Percentiles rank a stretch among this genome's conserved stretches.
Evolutionary conservation across 495 filamentous ascomycete species (phyloP).

Genomic region (Daldinia grandis): DNA sequence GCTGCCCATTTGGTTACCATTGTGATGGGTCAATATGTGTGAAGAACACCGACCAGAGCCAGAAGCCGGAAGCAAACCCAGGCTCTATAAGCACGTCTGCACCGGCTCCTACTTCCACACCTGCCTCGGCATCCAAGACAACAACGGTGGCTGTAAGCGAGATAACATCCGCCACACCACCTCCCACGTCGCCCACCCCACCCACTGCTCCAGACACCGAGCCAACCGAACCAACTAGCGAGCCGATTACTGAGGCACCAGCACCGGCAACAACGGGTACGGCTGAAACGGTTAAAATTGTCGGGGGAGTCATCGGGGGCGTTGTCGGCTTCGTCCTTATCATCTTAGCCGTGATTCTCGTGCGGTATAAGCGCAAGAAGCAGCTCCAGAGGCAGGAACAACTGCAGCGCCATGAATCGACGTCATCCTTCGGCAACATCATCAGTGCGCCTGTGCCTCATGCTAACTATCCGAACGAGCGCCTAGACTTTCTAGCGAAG

Average conservation of each 20-base stretch:
- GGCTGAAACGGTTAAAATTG: constrained; percentile 42
- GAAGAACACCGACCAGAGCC: constrained; percentile 51
- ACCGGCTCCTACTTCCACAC: constrained; percentile 9
- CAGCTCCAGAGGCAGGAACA: constrained; percentile 33
- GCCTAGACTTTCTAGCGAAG: constrained; percentile 51
- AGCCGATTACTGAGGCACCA: constrained; percentile 23
- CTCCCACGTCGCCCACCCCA: constrained; percentile 7
- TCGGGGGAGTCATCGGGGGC: constrained; percentile 44
- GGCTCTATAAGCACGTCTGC: constrained; percentile 46
- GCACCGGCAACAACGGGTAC: constrained; percentile 19
- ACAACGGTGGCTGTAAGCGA: constrained; percentile 30
- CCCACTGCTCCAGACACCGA: neutral
- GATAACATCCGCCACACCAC: neutral
- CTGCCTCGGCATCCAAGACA: neutral
- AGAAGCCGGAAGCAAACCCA: constrained; percentile 47
- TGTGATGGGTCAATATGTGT: constrained; percentile 63
- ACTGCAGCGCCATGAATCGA: constrained; percentile 45
- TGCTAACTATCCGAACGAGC: constrained; percentile 43
- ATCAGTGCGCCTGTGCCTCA: constrained; percentile 55
- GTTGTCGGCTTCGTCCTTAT: constrained; percentile 40
- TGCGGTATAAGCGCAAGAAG: constrained; percentile 41
- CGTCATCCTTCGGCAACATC: constrained; percentile 57
- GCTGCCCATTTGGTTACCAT: constrained; percentile 80
- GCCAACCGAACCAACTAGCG: constrained; percentile 3
- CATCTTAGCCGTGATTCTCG: constrained; percentile 26